phyloP scores from a whole-genome alignment of 1,284 basidiomycete genomes.

The Ceratobasidium sp. region DNA sequence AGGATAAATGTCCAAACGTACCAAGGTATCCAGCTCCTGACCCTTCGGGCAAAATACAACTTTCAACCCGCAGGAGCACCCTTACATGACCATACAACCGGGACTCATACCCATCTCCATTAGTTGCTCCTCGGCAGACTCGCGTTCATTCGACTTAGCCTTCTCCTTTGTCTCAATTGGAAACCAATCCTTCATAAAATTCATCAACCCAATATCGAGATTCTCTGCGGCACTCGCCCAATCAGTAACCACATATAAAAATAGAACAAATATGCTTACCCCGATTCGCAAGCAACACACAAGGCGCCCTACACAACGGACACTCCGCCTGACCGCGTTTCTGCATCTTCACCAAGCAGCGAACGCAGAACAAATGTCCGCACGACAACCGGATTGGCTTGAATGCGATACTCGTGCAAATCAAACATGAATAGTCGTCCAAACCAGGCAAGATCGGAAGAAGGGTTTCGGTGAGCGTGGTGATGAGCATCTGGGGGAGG shows the following conservation, averaged over 20 bases:
- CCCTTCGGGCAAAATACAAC: neutral
- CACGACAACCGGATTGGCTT: conserved; percentile 89
- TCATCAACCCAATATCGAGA: conserved; percentile 82
- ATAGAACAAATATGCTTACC: conserved; percentile 63
- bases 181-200: conserved; percentile 95
- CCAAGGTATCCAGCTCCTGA: neutral
- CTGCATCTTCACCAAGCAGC: conserved; percentile 93
- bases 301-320: conserved; percentile 86
- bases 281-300: conserved; percentile 80
- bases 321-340: conserved; percentile 83
- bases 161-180: conserved; percentile 86
- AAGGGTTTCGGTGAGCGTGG: conserved; percentile 86
- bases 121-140: conserved; percentile 79
- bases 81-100: conserved; percentile 22
- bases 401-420: conserved; percentile 87
- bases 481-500: conserved; percentile 83
- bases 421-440: conserved; percentile 82
- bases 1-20: neutral
- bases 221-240: conserved; percentile 66
- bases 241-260: conserved; percentile 5
- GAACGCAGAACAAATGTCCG: conserved; percentile 91
- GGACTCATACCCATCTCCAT: conserved; percentile 65
- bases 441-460: conserved; percentile 86
- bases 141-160: conserved; percentile 79
- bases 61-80: neutral